phyloP scores from a whole-genome alignment of 306 rosid genomes.

The Mimosa bimucronata region DNA sequence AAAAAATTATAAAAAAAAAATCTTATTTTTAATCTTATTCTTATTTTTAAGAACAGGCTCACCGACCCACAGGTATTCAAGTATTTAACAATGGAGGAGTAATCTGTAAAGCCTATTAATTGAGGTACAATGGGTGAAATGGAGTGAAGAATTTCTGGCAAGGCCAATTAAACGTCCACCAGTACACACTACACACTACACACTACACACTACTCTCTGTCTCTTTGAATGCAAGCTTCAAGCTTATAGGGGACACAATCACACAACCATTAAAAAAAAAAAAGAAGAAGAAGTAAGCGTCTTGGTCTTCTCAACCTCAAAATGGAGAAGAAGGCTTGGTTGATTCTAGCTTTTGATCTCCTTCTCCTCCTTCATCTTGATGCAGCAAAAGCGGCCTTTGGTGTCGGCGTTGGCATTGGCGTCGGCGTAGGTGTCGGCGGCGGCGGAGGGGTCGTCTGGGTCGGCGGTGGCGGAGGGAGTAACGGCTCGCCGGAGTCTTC shows the following conservation, averaged over 20 bases:
- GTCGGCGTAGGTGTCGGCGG: slow-evolving; percentile 48
- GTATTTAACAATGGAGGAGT: too few species aligned
- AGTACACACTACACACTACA: slow-evolving; percentile 32
- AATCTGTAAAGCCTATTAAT: not conserved
- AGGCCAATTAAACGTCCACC: slow-evolving; percentile 51
- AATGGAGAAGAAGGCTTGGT: slow-evolving; percentile 59
- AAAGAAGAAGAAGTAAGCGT: slow-evolving; percentile 28
- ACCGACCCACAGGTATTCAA: too few species aligned
- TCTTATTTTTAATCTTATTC: too few species aligned
- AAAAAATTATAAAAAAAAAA: too few species aligned
- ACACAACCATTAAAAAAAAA: too few species aligned
- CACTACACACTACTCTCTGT: slow-evolving; percentile 36
- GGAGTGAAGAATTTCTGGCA: not conserved
- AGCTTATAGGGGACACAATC: slow-evolving; percentile 42
- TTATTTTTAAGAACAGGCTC: too few species aligned
- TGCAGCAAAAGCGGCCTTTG: slow-evolving; percentile 48
- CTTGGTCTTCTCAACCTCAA: slow-evolving; percentile 35
- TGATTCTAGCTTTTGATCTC: slow-evolving; percentile 45
- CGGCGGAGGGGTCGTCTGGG: slow-evolving; percentile 52
- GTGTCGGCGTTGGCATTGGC: slow-evolving; percentile 50
- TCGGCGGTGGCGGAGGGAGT: slow-evolving; percentile 68
- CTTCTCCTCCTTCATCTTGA: slow-evolving; percentile 30
- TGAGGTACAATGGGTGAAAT: not conserved
- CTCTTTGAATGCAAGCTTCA: slow-evolving; percentile 55
- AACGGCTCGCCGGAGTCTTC: slow-evolving; percentile 51